Evolutionary conservation across 2,329 filamentous ascomycete species (phyloP), one percentile per base, ranked within the genome.

Genomic region (Cercospora beticola): DNA sequence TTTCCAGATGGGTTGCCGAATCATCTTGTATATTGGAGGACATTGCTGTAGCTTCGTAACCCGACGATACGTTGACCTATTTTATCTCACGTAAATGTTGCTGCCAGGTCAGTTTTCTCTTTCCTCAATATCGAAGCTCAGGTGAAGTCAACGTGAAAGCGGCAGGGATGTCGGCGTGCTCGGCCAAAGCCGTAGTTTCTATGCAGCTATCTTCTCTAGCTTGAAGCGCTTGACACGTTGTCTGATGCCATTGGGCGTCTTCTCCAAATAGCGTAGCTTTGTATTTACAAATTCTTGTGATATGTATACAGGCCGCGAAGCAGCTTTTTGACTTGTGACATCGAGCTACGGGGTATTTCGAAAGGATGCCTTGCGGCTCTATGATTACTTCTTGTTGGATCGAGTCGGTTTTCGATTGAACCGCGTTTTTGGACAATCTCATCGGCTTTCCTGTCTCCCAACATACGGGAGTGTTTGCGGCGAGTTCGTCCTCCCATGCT

Each of bases 181-280:
- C 56, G 56, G 56, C 28, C 56, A 14, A 21, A 59, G 56, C 56
- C 56, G 56, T 36, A 36, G 28, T 36, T 59, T 12, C 56, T 12
- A 59, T 59, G 56, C 30, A 36, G n/a, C 56, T 36, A 33, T 58
- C n/a, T 31, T 14, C 56, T 33, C 28, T 58, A 58, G 56, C 30
- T 33, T 12, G 56, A 36, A n/a, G 28, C 56, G 56, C 56, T 59
- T 59, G 56, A 31, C 56, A 59, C 56, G 30, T 59, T 59, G 56
- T 33, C 2, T 36, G 31, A 59, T 59, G 56, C 56, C 16, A 59
- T 59, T 59, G 56, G 56, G 12, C 31, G 7, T 36, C 31, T 23
- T 8, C 18, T 16, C 4, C 56, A 18, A 14, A 21, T 18, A 10
- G 56, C n/a, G 28, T 23, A 36, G 30, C 31, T 59, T 36, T 36